phyloP scores from a whole-genome alignment of 2,329 filamentous ascomycete genomes.

The Fusarium sp. region DNA sequence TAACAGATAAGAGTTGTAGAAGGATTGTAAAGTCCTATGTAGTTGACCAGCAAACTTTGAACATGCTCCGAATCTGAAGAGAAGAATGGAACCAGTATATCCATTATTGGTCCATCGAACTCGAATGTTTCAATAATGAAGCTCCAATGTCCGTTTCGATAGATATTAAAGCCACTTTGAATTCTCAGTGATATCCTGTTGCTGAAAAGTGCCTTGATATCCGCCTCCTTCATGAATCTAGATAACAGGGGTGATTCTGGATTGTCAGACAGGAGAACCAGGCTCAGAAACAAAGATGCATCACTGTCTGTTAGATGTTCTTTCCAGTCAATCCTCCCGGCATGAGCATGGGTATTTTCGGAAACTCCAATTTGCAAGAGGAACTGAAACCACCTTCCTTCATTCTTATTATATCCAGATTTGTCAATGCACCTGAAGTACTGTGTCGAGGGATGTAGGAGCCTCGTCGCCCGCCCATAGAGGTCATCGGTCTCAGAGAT shows the following conservation, averaged over 20 bases:
- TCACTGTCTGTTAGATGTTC: rapidly evolving
- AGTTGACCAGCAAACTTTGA: rapidly evolving
- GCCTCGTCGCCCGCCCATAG: rapidly evolving
- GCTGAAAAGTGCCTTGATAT: rapidly evolving
- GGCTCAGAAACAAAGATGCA: rapidly evolving
- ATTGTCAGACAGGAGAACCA: rapidly evolving
- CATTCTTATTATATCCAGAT: rapidly evolving
- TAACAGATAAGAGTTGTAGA: rapidly evolving
- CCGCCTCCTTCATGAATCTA: rapidly evolving
- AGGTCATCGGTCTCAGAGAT: background rate
- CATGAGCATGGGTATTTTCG: too few relatives aligned
- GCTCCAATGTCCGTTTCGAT: too few relatives aligned
- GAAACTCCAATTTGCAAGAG: too few relatives aligned
- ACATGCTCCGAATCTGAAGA: rapidly evolving
- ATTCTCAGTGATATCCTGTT: background rate
- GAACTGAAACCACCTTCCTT: rapidly evolving
- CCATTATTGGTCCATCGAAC: background rate
- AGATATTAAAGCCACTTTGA: too few relatives aligned
- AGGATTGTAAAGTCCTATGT: background rate
- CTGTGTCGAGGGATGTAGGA: background rate
- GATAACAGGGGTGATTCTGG: rapidly evolving
- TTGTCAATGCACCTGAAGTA: rapidly evolving
- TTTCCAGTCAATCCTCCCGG: background rate
- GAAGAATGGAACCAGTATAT: rapidly evolving
- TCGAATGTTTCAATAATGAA: background rate